These are phyloP conservation scores for Starmerella cellae DNA, from an alignment of 805 yeast genomes.

Conservation along the genomic window DNA sequence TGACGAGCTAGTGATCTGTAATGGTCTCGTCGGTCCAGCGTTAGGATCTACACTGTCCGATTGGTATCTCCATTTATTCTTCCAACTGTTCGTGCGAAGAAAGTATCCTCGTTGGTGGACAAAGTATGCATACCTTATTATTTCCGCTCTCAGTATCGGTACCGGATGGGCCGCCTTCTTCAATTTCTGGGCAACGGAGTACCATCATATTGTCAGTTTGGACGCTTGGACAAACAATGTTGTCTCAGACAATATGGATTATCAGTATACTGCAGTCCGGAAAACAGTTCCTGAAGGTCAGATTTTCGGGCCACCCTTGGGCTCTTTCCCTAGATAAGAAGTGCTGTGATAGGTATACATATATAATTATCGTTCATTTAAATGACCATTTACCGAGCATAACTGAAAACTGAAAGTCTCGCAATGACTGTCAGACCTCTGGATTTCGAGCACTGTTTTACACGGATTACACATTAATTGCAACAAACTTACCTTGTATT, in stretches of 20 bases:
- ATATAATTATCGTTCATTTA: too few species aligned
- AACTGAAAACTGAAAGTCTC: too few species aligned
- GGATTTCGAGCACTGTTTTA: too few species aligned
- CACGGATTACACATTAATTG: too few species aligned
- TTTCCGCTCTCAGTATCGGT: constrained; percentile 38
- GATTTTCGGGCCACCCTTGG: constrained; percentile 12
- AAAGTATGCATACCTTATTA: constrained; percentile 38
- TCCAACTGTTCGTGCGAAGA: constrained; percentile 34
- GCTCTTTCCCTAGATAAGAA: constrained; percentile 7
- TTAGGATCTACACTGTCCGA: constrained; percentile 27
- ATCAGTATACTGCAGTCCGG: neutral
- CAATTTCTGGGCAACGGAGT: constrained; percentile 33
- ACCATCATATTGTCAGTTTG: constrained; percentile 23
- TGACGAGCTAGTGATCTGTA: constrained; percentile 14
- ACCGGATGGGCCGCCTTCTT: constrained; percentile 37
- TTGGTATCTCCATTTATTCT: constrained; percentile 30
- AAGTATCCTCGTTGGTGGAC: constrained; percentile 40
- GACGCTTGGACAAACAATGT: constrained; percentile 40
- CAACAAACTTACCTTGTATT: too few species aligned
- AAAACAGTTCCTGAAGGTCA: constrained; percentile 1
- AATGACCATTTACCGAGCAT: too few species aligned
- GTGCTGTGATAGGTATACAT: too few species aligned
- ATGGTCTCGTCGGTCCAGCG: neutral
- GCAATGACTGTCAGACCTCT: too few species aligned
- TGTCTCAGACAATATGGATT: neutral